Conservation (phyloP, 331 rosid genomes). For the Arachis monticola region DNA sequence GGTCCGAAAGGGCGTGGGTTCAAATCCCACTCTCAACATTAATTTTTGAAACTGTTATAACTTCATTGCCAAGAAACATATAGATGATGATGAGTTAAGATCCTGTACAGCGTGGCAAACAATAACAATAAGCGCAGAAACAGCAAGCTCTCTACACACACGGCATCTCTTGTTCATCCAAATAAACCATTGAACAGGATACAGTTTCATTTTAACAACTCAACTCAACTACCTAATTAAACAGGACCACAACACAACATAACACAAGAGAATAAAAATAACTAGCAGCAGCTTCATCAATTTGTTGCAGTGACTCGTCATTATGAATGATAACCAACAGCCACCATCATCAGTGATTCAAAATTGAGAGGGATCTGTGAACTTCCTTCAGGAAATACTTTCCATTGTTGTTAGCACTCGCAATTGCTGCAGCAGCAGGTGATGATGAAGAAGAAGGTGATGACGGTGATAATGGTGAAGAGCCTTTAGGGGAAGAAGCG, state of each 20-base stretch:
- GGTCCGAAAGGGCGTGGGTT: constrained; percentile 89
- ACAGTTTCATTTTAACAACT: background rate
- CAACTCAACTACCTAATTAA: too few species aligned
- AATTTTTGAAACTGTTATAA: background rate
- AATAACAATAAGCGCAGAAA: constrained; percentile 20
- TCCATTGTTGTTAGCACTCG: constrained; percentile 35
- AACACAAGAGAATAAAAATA: background rate
- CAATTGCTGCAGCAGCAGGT: constrained; percentile 37
- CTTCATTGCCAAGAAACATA: constrained; percentile 25
- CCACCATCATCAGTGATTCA: constrained; percentile 43
- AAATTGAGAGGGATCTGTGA: constrained; percentile 58
- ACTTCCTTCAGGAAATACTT: constrained; percentile 63
- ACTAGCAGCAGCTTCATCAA: constrained; percentile 1
- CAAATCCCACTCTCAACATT: constrained; percentile 63
- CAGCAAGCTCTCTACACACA: constrained; percentile 9
- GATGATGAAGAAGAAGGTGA: constrained; percentile 19
- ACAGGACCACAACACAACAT: background rate
- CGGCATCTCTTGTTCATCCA: constrained; percentile 24
- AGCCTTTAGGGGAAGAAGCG: constrained; percentile 39
- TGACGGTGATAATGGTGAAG: constrained; percentile 24
- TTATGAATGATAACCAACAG: too few species aligned
- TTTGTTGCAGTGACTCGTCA: constrained; percentile 20
- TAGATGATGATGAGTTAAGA: background rate
- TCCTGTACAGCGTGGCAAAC: constrained; percentile 31
- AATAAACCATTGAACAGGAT: constrained; percentile 21